phyloP scores from a whole-genome alignment of 345 rosid species.

The Eucalyptus leucophloia region DNA sequence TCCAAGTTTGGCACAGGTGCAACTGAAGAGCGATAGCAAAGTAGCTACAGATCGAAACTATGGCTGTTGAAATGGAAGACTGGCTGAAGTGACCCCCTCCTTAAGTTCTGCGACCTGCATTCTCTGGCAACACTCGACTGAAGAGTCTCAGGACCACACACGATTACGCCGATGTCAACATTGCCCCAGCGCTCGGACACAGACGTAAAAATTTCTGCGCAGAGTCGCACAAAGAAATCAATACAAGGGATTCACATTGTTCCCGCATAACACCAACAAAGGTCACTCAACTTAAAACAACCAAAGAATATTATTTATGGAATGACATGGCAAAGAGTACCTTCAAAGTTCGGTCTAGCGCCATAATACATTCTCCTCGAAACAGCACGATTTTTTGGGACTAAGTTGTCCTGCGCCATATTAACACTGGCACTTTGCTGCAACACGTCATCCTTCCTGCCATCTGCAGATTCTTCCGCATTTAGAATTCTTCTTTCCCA shows the following conservation, averaged over 20 bases:
- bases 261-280: background rate
- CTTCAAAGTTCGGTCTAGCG: constrained; percentile 71
- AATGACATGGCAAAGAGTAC: constrained; percentile 9
- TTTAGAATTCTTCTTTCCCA: constrained; percentile 33
- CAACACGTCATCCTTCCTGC: background rate
- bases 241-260: background rate
- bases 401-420: background rate
- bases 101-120: constrained; percentile 49
- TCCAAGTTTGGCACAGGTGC: background rate
- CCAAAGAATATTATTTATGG: background rate
- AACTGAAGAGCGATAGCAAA: background rate
- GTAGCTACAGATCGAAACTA: constrained; percentile 55
- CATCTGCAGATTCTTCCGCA: background rate
- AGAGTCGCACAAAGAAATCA: background rate
- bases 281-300: background rate
- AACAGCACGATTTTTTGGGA: background rate
- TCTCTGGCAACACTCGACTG: constrained; percentile 69
- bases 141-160: constrained; percentile 77
- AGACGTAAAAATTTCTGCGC: constrained; percentile 56
- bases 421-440: background rate
- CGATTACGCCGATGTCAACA: constrained; percentile 68
- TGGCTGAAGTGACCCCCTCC: constrained; percentile 20
- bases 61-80: constrained; percentile 79
- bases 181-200: constrained; percentile 42
- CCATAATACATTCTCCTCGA: constrained; percentile 33